Percentiles rank a stretch among this genome's conserved stretches.
Evolutionary conservation across 106 monocot species (phyloP).

Genomic region (Allium sativum): DNA sequence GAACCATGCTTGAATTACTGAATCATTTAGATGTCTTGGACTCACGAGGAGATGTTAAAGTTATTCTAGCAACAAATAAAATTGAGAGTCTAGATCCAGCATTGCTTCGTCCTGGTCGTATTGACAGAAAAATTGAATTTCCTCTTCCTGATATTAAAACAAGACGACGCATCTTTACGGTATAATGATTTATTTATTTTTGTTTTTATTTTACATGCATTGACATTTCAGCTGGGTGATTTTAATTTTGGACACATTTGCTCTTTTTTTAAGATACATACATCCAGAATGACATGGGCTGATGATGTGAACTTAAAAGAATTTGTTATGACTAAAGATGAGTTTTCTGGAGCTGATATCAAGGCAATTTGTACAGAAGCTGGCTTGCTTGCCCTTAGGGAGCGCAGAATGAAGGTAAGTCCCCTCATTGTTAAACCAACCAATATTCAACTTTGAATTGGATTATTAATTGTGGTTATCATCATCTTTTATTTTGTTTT

Average conservation of each 20-base stretch:
- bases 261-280: constrained; percentile 50
- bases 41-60: constrained; percentile 54
- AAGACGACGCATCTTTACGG: constrained; percentile 74
- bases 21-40: constrained; percentile 69
- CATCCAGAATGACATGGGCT: constrained; percentile 77
- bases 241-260: background rate
- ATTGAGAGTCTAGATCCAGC: constrained; percentile 73
- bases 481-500: too few species aligned
- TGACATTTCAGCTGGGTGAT: background rate
- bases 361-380: constrained; percentile 93
- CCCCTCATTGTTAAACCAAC: too few species aligned
- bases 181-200: constrained; percentile 9
- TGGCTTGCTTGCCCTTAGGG: constrained; percentile 78
- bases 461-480: too few species aligned
- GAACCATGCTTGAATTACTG: constrained; percentile 78
- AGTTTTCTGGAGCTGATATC: constrained; percentile 91
- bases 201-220: background rate
- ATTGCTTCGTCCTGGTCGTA: constrained; percentile 73
- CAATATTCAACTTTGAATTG: too few species aligned
- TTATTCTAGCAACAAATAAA: constrained; percentile 57
- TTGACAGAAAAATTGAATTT: constrained; percentile 84
- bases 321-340: constrained; percentile 93
- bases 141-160: constrained; percentile 89
- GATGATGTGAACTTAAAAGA: constrained; percentile 89
- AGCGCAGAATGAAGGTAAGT: constrained; percentile 81